These are phyloP conservation scores for Termitomyces sp. DNA, from an alignment of 768 basidiomycete genomes.

Conservation along the genomic window DNA sequence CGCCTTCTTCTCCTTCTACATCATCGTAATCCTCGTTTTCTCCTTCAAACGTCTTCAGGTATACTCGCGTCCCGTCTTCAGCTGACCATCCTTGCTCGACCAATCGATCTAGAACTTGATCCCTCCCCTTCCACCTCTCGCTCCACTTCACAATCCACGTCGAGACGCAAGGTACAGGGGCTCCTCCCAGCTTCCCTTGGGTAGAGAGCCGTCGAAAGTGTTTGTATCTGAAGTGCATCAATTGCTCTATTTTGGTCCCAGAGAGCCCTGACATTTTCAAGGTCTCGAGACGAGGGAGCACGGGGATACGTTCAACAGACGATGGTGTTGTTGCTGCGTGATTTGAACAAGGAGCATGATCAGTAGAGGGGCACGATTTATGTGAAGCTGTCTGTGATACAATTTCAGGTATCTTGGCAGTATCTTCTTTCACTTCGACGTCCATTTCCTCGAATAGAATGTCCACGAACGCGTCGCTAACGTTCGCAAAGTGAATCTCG, in stretches of 20 bases:
- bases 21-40: slow-evolving; percentile 23
- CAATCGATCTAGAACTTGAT: slow-evolving; percentile 31
- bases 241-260: slow-evolving; percentile 11
- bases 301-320: slow-evolving; percentile 2
- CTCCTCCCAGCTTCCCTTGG: background rate
- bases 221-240: slow-evolving; percentile 16
- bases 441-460: slow-evolving; percentile 26
- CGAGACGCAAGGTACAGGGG: slow-evolving; percentile 2
- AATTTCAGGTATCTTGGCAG: background rate
- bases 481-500: slow-evolving; percentile 37
- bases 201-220: background rate
- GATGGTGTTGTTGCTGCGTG: background rate
- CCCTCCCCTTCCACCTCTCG: slow-evolving; percentile 26
- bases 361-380: background rate
- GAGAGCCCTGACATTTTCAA: slow-evolving; percentile 19
- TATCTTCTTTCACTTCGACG: slow-evolving; percentile 3
- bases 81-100: slow-evolving; percentile 30
- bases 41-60: slow-evolving; percentile 25
- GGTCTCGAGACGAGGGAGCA: slow-evolving; percentile 17
- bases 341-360: slow-evolving; percentile 3
- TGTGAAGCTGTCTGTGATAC: background rate
- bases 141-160: slow-evolving; percentile 29
- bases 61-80: slow-evolving; percentile 16
- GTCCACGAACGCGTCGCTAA: slow-evolving; percentile 25
- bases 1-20: slow-evolving; percentile 9